A percentile compares a stretch with the other conserved stretches of the same genome.
phyloP scores from a whole-genome alignment of 2,329 filamentous ascomycete genomes.

The Botrytis fabae region DNA sequence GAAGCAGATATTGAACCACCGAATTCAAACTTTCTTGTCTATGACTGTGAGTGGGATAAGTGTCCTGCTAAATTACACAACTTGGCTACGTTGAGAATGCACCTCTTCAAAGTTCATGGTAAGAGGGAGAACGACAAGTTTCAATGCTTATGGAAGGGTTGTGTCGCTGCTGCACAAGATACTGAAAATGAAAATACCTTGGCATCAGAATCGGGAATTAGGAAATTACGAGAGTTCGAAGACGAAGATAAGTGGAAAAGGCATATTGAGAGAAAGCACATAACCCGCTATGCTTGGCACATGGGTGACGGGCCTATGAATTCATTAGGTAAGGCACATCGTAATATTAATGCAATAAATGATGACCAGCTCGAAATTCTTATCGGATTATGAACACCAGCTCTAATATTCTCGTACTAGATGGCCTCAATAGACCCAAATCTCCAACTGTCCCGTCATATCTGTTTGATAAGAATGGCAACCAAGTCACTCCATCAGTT shows the following conservation, averaged over 20 bases:
- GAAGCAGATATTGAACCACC: constrained; percentile 24
- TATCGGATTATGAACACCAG: neutral
- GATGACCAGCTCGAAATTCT: neutral
- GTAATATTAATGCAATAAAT: neutral
- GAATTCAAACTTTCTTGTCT: constrained; percentile 51
- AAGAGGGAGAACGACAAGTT: constrained; percentile 37
- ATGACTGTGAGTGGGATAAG: constrained; percentile 59
- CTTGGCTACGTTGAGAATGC: constrained; percentile 56
- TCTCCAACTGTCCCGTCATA: constrained; percentile 23
- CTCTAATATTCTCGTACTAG: constrained; percentile 25
- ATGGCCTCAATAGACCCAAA: constrained; percentile 19
- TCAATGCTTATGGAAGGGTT: constrained; percentile 45
- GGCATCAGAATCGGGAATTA: constrained; percentile 23
- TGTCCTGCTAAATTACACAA: constrained; percentile 65
- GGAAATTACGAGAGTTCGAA: constrained; percentile 26
- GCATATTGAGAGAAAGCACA: constrained; percentile 57
- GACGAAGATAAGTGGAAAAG: constrained; percentile 44
- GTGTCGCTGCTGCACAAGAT: constrained; percentile 33
- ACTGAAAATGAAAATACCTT: constrained; percentile 24
- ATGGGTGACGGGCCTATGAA: constrained; percentile 57
- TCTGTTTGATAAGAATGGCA: constrained; percentile 54
- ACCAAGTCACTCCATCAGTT: constrained; percentile 60
- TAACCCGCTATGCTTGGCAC: constrained; percentile 57
- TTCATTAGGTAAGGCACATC: constrained; percentile 30
- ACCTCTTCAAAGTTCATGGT: constrained; percentile 54